phyloP scores from a whole-genome alignment of 257 asterid species.

The Schizonepeta tenuifolia region DNA sequence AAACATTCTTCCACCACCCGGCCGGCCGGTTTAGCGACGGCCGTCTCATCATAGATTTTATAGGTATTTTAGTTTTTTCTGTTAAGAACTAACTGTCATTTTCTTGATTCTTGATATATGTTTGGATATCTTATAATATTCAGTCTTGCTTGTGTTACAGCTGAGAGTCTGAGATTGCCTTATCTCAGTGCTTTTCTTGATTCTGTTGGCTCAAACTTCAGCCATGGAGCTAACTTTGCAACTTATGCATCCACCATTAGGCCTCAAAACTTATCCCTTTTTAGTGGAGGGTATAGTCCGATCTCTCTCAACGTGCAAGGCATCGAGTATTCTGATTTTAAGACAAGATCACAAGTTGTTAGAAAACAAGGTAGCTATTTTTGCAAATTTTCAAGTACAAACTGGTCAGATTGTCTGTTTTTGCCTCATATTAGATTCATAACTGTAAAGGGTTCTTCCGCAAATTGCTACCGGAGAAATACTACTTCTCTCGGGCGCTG shows the following conservation, averaged over 20 bases:
- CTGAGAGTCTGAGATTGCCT: conserved; percentile 59
- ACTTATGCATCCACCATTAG: conserved; percentile 85
- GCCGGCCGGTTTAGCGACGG: conserved; percentile 28
- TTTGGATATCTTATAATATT: neutral
- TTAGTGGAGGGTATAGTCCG: conserved; percentile 78
- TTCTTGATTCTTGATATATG: conserved; percentile 1
- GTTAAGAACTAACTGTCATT: neutral
- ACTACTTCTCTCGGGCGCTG: conserved; percentile 53
- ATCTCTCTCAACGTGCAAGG: conserved; percentile 67
- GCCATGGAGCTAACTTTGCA: conserved; percentile 88
- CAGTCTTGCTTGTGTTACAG: conserved; percentile 30
- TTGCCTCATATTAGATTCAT: neutral
- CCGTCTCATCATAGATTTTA: conserved; percentile 27
- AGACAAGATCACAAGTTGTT: conserved; percentile 55
- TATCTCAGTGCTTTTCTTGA: conserved; percentile 75
- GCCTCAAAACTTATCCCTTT: conserved; percentile 69
- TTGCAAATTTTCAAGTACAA: neutral
- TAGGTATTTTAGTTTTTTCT: conserved; percentile 4
- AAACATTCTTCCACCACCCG: conserved; percentile 27
- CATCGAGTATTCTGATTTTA: conserved; percentile 58
- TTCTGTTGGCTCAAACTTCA: conserved; percentile 79
- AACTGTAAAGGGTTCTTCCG: neutral
- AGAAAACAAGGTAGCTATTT: conserved; percentile 45
- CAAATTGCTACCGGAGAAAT: conserved; percentile 51
- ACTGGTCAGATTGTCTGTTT: neutral